These are phyloP conservation scores for Orbilia brochopaga DNA, from an alignment of 2,329 filamentous ascomycete genomes.

Conservation along the genomic window DNA sequence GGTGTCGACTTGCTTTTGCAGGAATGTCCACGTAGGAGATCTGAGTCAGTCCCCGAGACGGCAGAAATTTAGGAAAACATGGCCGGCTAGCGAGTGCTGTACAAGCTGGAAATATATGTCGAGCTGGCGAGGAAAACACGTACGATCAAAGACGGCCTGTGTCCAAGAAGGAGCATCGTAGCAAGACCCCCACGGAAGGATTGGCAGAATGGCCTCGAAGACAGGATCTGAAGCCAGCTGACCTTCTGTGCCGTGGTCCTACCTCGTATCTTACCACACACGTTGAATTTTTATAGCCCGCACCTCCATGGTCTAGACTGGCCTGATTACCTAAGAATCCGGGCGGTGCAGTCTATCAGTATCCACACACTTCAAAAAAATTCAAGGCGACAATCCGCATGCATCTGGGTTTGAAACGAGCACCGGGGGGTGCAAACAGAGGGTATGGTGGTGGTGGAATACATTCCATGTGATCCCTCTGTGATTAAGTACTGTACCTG, in stretches of 20 bases:
- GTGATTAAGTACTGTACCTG: no score
- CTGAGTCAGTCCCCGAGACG: not conserved
- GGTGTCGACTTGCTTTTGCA: not conserved
- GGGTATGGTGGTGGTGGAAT: not conserved
- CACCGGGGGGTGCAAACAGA: not conserved
- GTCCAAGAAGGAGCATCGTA: no score
- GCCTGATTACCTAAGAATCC: not conserved
- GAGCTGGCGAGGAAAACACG: no score
- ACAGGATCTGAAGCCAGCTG: not conserved
- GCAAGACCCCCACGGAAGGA: no score
- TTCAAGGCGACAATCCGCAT: not conserved
- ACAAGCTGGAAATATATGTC: no score
- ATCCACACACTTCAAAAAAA: not conserved
- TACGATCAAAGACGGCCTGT: no score
- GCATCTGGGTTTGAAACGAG: not conserved
- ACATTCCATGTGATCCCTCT: not conserved
- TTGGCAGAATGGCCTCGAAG: not conserved
- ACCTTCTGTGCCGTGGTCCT: no score
- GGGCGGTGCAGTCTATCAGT: not conserved
- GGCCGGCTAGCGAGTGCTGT: no score
- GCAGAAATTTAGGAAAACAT: no score
- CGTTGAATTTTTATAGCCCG: not conserved
- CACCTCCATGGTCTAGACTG: not conserved
- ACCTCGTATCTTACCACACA: no score
- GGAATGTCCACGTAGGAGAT: not conserved